Evolutionary conservation across 2,329 filamentous ascomycete genomes (phyloP).

Genomic region (Alternaria panax): DNA sequence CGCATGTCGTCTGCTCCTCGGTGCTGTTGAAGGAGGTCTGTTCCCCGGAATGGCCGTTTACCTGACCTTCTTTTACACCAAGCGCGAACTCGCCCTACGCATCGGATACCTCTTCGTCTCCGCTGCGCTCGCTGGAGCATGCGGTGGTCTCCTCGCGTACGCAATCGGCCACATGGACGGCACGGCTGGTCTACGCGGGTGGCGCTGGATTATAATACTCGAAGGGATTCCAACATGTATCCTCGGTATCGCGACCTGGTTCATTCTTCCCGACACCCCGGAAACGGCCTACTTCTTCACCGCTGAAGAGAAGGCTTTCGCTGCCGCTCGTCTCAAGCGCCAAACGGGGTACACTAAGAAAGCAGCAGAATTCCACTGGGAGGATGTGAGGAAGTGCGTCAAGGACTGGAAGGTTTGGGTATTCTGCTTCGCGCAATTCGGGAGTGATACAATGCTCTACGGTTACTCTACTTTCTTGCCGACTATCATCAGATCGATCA

Average conservation of each 20-base stretch:
- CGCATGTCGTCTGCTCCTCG: conserved; percentile 73
- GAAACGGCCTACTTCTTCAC: conserved; percentile 69
- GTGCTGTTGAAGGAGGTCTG: conserved; percentile 72
- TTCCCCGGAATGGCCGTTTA: conserved; percentile 75
- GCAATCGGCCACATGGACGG: conserved; percentile 78
- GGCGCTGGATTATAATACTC: conserved; percentile 75
- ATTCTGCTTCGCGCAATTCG: conserved; percentile 75
- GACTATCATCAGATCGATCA: conserved; percentile 76
- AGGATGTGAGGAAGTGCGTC: conserved; percentile 71
- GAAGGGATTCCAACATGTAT: conserved; percentile 65
- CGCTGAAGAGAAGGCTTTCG: conserved; percentile 66
- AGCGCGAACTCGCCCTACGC: conserved; percentile 73
- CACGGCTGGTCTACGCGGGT: conserved; percentile 67
- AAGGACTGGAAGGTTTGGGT: conserved; percentile 79
- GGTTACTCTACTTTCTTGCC: conserved; percentile 80
- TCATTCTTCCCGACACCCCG: conserved; percentile 70
- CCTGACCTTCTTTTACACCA: conserved; percentile 79
- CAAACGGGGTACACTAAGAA: conserved; percentile 59
- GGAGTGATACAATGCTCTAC: conserved; percentile 78
- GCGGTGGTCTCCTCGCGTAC: conserved; percentile 76
- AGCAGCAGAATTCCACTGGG: conserved; percentile 63
- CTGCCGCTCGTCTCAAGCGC: conserved; percentile 58
- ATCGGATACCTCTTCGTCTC: conserved; percentile 77
- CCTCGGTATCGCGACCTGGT: conserved; percentile 63
- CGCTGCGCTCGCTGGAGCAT: conserved; percentile 74